phyloP scores from a whole-genome alignment of 73 alveolate genomes.

The Durusdinium trenchii region DNA sequence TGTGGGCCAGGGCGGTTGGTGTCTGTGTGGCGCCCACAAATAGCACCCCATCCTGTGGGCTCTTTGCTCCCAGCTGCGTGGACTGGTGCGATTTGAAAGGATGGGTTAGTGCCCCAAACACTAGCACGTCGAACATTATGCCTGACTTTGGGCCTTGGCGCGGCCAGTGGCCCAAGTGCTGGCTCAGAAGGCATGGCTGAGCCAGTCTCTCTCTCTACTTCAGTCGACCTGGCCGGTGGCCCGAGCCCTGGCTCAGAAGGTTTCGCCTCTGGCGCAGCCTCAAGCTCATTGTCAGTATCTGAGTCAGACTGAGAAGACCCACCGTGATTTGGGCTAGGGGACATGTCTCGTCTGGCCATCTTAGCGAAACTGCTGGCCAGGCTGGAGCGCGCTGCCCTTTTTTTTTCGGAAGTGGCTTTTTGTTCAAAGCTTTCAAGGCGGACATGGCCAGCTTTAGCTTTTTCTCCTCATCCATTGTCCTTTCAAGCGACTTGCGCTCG shows the following conservation, averaged over 20 bases:
- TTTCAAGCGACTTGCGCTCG: neutral
- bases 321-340: neutral
- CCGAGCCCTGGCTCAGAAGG: neutral
- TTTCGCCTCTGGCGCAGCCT: neutral
- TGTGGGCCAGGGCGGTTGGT: neutral
- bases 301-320: constrained; percentile 18
- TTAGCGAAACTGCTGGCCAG: neutral
- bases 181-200: neutral
- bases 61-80: no score
- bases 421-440: neutral
- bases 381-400: neutral
- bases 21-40: constrained; percentile 2
- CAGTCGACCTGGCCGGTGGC: no score
- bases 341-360: neutral
- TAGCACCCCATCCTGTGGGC: constrained; percentile 43
- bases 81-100: no score
- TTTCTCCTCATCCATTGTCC: neutral
- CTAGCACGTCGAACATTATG: no score
- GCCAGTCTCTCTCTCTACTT: no score
- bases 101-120: no score
- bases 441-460: neutral
- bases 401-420: neutral
- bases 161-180: neutral
- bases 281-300: neutral
- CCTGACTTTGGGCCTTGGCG: neutral